Evolutionary conservation across 176 grass and related monocot species (phyloP).

Genomic region (Aegilops bicornis): DNA sequence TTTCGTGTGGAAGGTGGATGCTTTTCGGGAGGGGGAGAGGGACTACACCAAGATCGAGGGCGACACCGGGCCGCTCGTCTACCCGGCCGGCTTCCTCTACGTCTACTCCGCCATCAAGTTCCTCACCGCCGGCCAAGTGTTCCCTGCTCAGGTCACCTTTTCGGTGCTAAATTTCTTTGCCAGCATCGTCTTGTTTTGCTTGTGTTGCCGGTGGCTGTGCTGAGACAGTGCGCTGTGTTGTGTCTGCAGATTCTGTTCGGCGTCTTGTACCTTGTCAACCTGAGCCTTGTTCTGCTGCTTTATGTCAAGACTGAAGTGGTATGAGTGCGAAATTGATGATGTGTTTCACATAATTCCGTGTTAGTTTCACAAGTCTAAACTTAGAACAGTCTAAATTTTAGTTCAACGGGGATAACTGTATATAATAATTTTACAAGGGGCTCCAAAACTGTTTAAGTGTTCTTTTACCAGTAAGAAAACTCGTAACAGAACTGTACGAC

Average conservation of each 20-base stretch:
- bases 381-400: conserved; percentile 3
- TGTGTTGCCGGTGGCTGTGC: not conserved
- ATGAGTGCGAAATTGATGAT: conserved; percentile 18
- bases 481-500: not conserved
- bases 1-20: conserved; percentile 53
- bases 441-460: not conserved
- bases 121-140: conserved; percentile 69
- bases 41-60: conserved; percentile 93
- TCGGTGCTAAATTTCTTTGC: not conserved
- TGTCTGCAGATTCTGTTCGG: conserved; percentile 81
- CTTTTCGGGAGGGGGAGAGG: conserved; percentile 81
- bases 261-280: conserved; percentile 74
- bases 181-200: not conserved
- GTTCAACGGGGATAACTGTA: not conserved
- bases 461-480: not conserved
- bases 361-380: not conserved
- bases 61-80: conserved; percentile 89
- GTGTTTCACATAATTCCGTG: no score
- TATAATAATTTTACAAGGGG: not conserved
- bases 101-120: conserved; percentile 79
- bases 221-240: not conserved
- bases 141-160: conserved; percentile 75
- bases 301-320: conserved; percentile 88
- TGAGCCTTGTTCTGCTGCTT: conserved; percentile 67
- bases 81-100: conserved; percentile 97